These are phyloP conservation scores for Phaeodactylum tricornutum DNA, from an alignment of 108 stramenopile species.

Conservation along the genomic window DNA sequence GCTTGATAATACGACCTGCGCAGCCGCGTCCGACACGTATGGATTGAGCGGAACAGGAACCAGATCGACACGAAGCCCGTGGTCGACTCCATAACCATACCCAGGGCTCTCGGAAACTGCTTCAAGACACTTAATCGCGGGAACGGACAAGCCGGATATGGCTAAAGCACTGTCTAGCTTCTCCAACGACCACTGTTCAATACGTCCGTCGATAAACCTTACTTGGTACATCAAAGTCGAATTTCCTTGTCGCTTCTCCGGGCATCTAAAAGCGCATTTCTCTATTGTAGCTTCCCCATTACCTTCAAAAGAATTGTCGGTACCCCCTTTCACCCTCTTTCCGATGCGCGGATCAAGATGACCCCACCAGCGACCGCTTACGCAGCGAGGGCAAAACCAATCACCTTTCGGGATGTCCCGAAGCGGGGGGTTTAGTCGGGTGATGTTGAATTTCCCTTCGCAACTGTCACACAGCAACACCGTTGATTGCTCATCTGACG, in stretches of 20 bases:
- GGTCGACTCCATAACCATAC: constrained; percentile 54
- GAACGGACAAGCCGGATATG: constrained; percentile 30
- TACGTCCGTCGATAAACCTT: constrained; percentile 15
- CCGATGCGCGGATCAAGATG: constrained; percentile 73
- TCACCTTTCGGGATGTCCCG: constrained; percentile 69
- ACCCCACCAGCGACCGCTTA: constrained; percentile 66
- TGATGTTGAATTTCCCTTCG: constrained; percentile 87
- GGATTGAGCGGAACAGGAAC: constrained; percentile 72
- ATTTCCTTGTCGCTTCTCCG: neutral
- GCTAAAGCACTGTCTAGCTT: constrained; percentile 47
- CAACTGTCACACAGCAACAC: constrained; percentile 84
- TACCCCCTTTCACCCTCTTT: constrained; percentile 21
- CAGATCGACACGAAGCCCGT: constrained; percentile 35
- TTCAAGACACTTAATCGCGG: constrained; percentile 45
- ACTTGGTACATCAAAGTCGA: constrained; percentile 45
- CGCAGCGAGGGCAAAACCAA: constrained; percentile 82
- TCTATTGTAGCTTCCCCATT: neutral
- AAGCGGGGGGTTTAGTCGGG: constrained; percentile 61
- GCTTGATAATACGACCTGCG: constrained; percentile 56
- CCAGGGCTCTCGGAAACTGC: constrained; percentile 75
- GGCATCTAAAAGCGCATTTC: neutral
- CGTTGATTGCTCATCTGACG: constrained; percentile 51
- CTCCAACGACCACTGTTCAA: constrained; percentile 38
- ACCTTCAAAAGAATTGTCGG: neutral
- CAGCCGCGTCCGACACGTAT: constrained; percentile 62